These are phyloP conservation scores for Cyclanthera cordifolia DNA, from an alignment of 306 rosid species.

Conservation along the genomic window DNA sequence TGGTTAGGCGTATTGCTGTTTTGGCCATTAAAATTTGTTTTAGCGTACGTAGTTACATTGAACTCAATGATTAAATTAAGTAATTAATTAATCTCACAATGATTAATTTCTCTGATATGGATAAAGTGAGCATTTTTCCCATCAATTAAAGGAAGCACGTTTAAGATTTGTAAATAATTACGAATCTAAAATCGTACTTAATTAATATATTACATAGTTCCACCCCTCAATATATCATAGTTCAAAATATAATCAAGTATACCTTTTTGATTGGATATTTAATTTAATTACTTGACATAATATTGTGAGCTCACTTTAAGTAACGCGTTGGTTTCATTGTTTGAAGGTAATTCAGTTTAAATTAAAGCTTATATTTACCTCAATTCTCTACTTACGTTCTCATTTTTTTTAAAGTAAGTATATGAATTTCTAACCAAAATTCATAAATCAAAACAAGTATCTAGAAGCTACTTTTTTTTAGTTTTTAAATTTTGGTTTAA, in stretches of 20 bases:
- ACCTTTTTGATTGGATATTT: not conserved
- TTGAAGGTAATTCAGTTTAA: not conserved
- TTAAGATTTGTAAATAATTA: conserved; percentile 12
- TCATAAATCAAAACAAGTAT: too few relatives aligned
- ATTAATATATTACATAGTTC: not conserved
- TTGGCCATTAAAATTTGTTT: too few relatives aligned
- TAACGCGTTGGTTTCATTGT: too few relatives aligned
- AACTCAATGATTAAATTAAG: not conserved
- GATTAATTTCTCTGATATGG: not conserved
- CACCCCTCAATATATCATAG: not conserved
- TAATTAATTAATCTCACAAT: not conserved
- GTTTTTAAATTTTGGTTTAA: too few relatives aligned
- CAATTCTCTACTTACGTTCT: too few relatives aligned
- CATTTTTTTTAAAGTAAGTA: too few relatives aligned
- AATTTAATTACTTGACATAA: conserved; percentile 4
- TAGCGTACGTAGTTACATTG: too few relatives aligned
- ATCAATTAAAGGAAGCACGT: conserved; percentile 17
- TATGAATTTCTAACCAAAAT: too few relatives aligned
- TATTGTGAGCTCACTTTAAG: too few relatives aligned
- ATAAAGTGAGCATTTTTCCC: not conserved
- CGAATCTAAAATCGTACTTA: conserved; percentile 9
- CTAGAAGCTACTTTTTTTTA: too few relatives aligned
- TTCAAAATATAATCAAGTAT: conserved; percentile 8
- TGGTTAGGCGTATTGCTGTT: too few relatives aligned
- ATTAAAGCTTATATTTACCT: too few relatives aligned